Evolutionary conservation across 2,329 filamentous ascomycete genomes (phyloP).

Genomic region (Neonectria magnoliae): DNA sequence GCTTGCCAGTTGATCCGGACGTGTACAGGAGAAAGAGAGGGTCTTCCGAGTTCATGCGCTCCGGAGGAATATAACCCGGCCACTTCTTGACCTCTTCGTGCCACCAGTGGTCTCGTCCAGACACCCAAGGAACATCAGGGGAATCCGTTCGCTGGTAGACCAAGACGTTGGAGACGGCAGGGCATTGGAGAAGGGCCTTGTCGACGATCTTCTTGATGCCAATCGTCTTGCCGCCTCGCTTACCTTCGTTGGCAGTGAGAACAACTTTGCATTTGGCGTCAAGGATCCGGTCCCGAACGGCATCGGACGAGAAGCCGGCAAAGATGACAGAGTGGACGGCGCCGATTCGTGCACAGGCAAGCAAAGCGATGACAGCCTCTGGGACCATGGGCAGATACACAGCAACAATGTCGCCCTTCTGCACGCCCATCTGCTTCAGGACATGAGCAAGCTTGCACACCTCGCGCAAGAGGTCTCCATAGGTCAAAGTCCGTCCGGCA

Average conservation of each 20-base stretch:
- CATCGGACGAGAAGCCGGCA: conserved; percentile 93
- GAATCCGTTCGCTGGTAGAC: conserved; percentile 88
- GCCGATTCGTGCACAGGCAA: conserved; percentile 88
- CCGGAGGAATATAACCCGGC: conserved; percentile 86
- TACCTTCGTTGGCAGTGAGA: conserved; percentile 93
- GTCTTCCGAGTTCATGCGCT: conserved; percentile 87
- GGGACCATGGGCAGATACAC: conserved; percentile 98
- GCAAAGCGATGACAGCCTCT: conserved; percentile 79
- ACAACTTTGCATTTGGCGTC: conserved; percentile 88
- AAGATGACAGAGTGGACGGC: conserved; percentile 96
- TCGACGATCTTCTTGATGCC: conserved; percentile 97
- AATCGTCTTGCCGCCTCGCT: conserved; percentile 91
- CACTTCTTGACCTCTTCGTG: conserved; percentile 95
- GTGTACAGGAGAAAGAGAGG: conserved; percentile 95
- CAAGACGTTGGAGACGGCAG: conserved; percentile 80
- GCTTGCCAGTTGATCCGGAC: conserved; percentile 93
- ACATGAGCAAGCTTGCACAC: conserved; percentile 85
- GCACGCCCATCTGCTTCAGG: conserved; percentile 89
- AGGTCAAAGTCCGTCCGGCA: conserved; percentile 84
- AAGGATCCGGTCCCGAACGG: conserved; percentile 86
- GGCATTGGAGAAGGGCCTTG: conserved; percentile 83
- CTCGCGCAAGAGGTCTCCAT: conserved; percentile 87
- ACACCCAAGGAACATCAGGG: conserved; percentile 84
- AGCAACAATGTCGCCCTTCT: conserved; percentile 93
- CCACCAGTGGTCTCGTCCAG: conserved; percentile 91